phyloP scores from a whole-genome alignment of 2,329 filamentous ascomycete species.

The Hortaea werneckii region DNA sequence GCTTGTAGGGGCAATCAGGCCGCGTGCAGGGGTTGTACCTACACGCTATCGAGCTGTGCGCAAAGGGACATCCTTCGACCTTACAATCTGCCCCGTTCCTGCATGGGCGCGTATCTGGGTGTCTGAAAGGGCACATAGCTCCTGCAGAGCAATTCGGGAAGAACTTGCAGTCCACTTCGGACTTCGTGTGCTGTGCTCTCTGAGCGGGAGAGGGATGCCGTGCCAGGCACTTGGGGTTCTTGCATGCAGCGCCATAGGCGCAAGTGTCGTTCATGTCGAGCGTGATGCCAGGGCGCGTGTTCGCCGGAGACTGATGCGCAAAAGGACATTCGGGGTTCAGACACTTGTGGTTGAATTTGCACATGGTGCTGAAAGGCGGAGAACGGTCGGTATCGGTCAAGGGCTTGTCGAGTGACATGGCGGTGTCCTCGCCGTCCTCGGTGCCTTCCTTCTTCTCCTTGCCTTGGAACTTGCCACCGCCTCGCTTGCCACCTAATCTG shows the following conservation, averaged over 20 bases:
- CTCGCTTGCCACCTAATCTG: slow-evolving; percentile 47
- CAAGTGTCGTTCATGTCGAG: slow-evolving; percentile 76
- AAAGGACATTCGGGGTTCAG: slow-evolving; percentile 84
- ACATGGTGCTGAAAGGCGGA: slow-evolving; percentile 55
- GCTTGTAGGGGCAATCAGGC: slow-evolving; percentile 76
- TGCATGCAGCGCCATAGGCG: slow-evolving; percentile 80
- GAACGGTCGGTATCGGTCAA: slow-evolving; percentile 41
- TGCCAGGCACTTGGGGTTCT: slow-evolving; percentile 86
- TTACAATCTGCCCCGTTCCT: slow-evolving; percentile 86
- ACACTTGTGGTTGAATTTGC: slow-evolving; percentile 83
- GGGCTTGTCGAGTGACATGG: slow-evolving; percentile 55
- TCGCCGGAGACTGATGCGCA: slow-evolving; percentile 82
- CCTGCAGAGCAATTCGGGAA: slow-evolving; percentile 83
- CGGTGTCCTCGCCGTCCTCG: slow-evolving; percentile 16
- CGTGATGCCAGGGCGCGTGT: slow-evolving; percentile 53
- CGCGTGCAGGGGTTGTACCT: slow-evolving; percentile 88
- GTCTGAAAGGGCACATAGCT: slow-evolving; percentile 75
- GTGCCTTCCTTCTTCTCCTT: slow-evolving; percentile 10
- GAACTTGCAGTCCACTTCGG: slow-evolving; percentile 79
- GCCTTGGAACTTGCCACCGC: slow-evolving; percentile 2
- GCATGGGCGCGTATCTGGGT: slow-evolving; percentile 77
- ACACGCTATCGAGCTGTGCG: slow-evolving; percentile 75
- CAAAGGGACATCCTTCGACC: slow-evolving; percentile 74
- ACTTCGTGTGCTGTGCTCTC: slow-evolving; percentile 64
- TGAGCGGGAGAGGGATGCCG: slow-evolving; percentile 87